Conservation (phyloP, 805 yeast species). For the Suhomyces prunicola region DNA sequence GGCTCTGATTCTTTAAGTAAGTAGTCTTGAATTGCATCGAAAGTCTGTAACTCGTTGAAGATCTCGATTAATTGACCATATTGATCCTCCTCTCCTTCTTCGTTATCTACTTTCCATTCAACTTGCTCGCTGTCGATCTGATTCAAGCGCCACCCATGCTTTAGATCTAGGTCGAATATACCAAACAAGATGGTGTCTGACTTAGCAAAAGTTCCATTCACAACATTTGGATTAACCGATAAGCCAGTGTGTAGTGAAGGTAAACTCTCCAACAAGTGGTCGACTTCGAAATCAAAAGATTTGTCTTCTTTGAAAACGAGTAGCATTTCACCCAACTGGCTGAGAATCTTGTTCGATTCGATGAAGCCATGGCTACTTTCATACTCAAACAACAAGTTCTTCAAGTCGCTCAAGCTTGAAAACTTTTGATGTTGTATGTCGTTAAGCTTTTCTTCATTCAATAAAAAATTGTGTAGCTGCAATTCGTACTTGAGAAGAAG, state of each 20-base stretch:
- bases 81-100: constrained; percentile 7
- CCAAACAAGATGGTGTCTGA: constrained; percentile 54
- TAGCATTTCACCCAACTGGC: constrained; percentile 48
- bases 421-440: constrained; percentile 8
- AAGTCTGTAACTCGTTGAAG: constrained; percentile 25
- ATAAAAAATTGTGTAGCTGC: constrained; percentile 10
- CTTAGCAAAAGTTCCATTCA: constrained; percentile 47
- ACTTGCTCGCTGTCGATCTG: constrained; percentile 22
- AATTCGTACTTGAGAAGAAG: constrained; percentile 51
- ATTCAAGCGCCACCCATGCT: constrained; percentile 83
- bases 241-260: constrained; percentile 71
- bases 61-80: constrained; percentile 16
- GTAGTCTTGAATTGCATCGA: constrained; percentile 58
- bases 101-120: constrained; percentile 8
- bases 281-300: constrained; percentile 28
- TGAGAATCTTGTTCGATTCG: constrained; percentile 39
- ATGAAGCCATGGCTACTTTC: constrained; percentile 13
- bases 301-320: constrained; percentile 21
- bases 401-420: constrained; percentile 15
- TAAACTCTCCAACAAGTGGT: constrained; percentile 47
- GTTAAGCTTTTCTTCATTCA: constrained; percentile 4
- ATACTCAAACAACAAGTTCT: constrained; percentile 11
- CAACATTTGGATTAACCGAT: constrained; percentile 65
- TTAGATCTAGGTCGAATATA: constrained; percentile 55
- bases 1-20: constrained; percentile 31